These are phyloP conservation scores for Solanum peruvianum DNA, from an alignment of 257 asterid species.

Conservation along the genomic window DNA sequence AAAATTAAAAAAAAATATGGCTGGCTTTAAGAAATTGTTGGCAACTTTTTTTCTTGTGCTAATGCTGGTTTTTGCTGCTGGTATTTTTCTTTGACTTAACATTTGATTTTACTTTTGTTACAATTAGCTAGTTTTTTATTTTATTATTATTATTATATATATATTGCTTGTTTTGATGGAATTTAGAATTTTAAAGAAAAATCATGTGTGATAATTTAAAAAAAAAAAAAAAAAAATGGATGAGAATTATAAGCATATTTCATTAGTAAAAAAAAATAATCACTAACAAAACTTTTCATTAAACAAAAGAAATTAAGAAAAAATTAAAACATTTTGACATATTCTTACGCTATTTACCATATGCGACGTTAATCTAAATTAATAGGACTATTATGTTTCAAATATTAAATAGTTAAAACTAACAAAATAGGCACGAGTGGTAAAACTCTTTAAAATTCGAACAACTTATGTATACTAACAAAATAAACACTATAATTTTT, in stretches of 20 bases:
- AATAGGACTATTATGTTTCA: no score
- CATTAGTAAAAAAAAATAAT: no score
- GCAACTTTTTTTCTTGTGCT: neutral
- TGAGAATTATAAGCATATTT: no score
- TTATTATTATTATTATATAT: no score
- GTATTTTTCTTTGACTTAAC: neutral
- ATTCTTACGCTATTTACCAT: no score
- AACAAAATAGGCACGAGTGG: neutral
- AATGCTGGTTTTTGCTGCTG: neutral
- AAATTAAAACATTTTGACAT: no score
- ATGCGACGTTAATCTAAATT: no score
- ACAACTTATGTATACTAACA: neutral
- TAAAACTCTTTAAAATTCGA: neutral
- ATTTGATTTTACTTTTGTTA: neutral
- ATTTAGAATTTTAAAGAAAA: no score
- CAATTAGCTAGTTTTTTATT: neutral
- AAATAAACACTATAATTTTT: neutral
- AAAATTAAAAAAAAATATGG: neutral
- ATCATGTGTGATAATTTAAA: no score
- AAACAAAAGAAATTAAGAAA: no score
- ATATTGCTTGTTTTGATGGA: neutral
- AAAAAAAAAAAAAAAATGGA: no score
- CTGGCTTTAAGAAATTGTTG: neutral
- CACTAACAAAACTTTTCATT: no score
- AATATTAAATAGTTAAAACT: neutral